Conservation (phyloP, 345 rosid species). For the Eucalyptus urophylla region DNA sequence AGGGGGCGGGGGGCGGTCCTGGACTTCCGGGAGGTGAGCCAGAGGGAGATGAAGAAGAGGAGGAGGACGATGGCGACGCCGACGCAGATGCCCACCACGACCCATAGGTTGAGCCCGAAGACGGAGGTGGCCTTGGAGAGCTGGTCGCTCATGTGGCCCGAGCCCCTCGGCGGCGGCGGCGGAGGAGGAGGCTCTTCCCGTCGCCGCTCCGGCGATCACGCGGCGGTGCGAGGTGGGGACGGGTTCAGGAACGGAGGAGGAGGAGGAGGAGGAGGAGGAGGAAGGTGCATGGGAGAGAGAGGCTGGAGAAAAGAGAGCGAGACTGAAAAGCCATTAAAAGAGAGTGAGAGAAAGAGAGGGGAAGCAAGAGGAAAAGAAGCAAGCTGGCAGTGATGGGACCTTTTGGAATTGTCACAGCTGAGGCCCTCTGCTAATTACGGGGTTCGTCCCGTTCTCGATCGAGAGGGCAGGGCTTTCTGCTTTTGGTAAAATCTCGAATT, state of each 20-base stretch:
- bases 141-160: slow-evolving; percentile 15
- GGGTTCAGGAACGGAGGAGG: neutral
- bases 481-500: neutral
- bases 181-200: neutral
- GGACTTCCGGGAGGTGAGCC: slow-evolving; percentile 52
- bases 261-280: neutral
- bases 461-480: neutral
- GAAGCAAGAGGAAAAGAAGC: neutral
- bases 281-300: neutral
- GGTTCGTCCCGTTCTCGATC: neutral
- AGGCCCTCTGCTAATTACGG: neutral
- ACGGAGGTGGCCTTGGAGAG: slow-evolving; percentile 65
- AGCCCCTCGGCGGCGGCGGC: neutral
- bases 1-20: neutral
- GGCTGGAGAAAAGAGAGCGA: neutral
- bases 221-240: neutral
- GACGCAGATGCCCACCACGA: slow-evolving; percentile 60
- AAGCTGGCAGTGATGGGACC: slow-evolving; percentile 4
- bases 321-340: neutral
- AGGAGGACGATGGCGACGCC: slow-evolving; percentile 75
- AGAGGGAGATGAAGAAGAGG: slow-evolving; percentile 76
- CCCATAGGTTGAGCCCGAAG: slow-evolving; percentile 70
- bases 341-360: too few species aligned
- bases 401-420: neutral
- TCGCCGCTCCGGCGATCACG: neutral